Percentiles rank a stretch among this genome's conserved stretches.
Evolutionary conservation across 805 yeast genomes (phyloP).

Genomic region (Metschnikowia arizonensis): DNA sequence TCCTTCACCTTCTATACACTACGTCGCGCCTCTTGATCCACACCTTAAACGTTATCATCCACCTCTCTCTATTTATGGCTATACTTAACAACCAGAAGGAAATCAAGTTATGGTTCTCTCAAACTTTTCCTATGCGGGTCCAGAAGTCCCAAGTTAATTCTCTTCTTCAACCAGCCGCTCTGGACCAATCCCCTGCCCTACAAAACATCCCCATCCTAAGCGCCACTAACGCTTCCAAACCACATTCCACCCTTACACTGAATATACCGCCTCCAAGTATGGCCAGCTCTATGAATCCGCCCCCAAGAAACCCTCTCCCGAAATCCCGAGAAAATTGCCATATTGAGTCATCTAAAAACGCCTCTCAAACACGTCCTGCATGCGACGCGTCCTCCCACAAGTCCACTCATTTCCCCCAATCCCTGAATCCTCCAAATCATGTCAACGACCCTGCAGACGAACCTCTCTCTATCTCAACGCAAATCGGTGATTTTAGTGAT

Average conservation of each 20-base stretch:
- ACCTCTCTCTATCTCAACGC: neutral
- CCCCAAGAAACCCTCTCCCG: neutral
- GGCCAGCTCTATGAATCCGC: neutral
- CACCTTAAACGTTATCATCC: neutral
- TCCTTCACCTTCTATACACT: too few species aligned
- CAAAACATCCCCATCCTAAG: neutral
- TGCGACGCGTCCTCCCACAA: neutral
- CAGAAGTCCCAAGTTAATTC: conserved; percentile 12
- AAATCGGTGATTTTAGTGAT: conserved; percentile 2
- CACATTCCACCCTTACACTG: neutral
- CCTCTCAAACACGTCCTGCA: neutral
- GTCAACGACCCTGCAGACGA: neutral
- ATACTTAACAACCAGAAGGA: conserved; percentile 18
- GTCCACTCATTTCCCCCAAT: too few species aligned
- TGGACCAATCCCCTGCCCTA: neutral
- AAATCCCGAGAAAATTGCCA: neutral
- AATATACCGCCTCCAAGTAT: neutral
- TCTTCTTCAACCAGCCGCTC: neutral
- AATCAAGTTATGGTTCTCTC: conserved; percentile 16
- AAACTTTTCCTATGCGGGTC: conserved; percentile 12
- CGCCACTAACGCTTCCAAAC: neutral
- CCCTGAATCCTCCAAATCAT: neutral
- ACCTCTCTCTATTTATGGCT: conserved; percentile 11
- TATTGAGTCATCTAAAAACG: neutral
- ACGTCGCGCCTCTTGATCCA: neutral